A percentile compares a stretch with the other conserved stretches of the same genome.
Conservation (phyloP, 306 rosid genomes). For the Mimosa pudica region DNA sequence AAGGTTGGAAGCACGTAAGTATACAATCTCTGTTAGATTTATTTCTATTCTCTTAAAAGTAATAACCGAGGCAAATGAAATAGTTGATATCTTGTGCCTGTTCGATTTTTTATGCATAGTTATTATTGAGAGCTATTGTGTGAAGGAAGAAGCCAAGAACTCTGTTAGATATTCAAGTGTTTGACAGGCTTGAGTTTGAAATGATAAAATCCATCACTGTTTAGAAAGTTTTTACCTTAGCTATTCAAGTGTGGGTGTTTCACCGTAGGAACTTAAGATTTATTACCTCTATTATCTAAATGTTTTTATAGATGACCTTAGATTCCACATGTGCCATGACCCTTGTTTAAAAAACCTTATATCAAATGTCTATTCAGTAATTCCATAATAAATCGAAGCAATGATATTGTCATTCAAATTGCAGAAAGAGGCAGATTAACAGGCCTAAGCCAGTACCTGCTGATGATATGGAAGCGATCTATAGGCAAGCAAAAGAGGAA, state of each 20-base stretch:
- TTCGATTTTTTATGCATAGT: constrained; percentile 2
- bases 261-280: background rate
- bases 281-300: background rate
- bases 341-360: constrained; percentile 11
- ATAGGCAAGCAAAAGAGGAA: constrained; percentile 70
- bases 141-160: constrained; percentile 4
- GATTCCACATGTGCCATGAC: constrained; percentile 1
- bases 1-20: constrained; percentile 90
- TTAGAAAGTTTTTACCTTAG: constrained; percentile 8
- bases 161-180: background rate
- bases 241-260: background rate
- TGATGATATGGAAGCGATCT: constrained; percentile 72
- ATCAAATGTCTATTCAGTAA: background rate
- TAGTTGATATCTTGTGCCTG: background rate
- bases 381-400: too few species aligned
- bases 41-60: background rate
- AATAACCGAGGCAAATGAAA: background rate
- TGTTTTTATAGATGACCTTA: background rate
- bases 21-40: background rate
- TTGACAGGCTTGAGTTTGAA: background rate
- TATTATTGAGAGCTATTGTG: background rate
- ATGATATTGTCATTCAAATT: constrained; percentile 25
- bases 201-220: background rate
- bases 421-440: constrained; percentile 81
- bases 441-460: constrained; percentile 74